A percentile compares a stretch with the other conserved stretches of the same genome.
Evolutionary conservation across 306 rosid species (phyloP).

Genomic region (Cucurbita ficifolia): DNA sequence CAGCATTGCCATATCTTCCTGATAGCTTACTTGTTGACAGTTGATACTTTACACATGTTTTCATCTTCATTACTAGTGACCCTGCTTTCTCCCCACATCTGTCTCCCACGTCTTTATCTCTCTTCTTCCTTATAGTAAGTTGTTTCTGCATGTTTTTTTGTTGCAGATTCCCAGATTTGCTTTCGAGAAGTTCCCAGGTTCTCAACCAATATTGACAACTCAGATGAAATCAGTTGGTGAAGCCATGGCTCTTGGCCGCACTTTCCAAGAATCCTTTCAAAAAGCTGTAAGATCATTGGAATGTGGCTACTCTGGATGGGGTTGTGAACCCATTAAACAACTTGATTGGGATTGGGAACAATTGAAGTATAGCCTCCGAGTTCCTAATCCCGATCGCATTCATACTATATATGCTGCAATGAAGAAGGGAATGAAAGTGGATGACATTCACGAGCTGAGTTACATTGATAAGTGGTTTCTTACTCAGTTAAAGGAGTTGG

Average conservation of each 20-base stretch:
- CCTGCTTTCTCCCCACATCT: not conserved
- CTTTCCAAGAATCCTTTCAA: constrained; percentile 94
- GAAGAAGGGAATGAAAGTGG: constrained; percentile 85
- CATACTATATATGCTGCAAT: constrained; percentile 87
- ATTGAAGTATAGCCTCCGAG: constrained; percentile 78
- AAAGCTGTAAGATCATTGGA: constrained; percentile 90
- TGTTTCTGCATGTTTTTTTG: not conserved
- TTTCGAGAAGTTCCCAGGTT: constrained; percentile 91
- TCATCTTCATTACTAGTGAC: too few relatives aligned
- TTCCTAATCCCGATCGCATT: constrained; percentile 86
- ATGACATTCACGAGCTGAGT: constrained; percentile 71
- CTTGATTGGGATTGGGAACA: constrained; percentile 78
- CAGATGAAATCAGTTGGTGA: constrained; percentile 99
- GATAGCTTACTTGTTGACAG: not conserved
- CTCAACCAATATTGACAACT: constrained; percentile 81
- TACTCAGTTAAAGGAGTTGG: constrained; percentile 66
- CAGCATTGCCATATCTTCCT: not conserved
- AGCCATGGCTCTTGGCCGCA: constrained; percentile 86
- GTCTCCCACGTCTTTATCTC: not conserved
- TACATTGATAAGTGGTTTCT: constrained; percentile 89
- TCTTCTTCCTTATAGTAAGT: not conserved
- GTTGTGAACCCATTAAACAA: constrained; percentile 65
- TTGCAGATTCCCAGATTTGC: constrained; percentile 97
- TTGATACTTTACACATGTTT: not conserved
- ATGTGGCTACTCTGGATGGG: constrained; percentile 80